Percentiles rank a stretch among this genome's conserved stretches.
phyloP scores from a whole-genome alignment of 768 basidiomycete genomes.

The Pleurotus citrinopileatus region DNA sequence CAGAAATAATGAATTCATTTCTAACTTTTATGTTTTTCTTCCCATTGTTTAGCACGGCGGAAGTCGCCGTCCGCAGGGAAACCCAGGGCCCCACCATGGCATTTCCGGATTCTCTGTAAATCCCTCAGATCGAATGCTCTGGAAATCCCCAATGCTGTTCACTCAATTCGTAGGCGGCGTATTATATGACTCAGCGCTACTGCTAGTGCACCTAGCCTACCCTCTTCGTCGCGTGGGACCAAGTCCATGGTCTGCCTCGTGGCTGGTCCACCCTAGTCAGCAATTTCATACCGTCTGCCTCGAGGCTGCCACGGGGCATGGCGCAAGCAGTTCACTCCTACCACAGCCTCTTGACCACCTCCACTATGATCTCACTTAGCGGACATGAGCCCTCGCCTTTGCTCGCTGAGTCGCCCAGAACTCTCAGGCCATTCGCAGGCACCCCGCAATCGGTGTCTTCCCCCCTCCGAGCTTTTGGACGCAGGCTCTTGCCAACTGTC shows the following conservation, averaged over 20 bases:
- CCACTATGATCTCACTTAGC: not conserved
- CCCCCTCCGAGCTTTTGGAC: conserved; percentile 1
- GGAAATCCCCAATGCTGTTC: not conserved
- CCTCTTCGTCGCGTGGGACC: conserved; percentile 1
- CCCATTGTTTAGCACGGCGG: not conserved
- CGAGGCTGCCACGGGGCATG: conserved; percentile 8
- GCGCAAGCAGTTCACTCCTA: not conserved
- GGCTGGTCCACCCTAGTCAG: conserved; percentile 4
- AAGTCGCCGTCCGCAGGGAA: not conserved
- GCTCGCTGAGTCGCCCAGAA: not conserved
- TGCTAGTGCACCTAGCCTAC: not conserved
- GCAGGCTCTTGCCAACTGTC: not conserved
- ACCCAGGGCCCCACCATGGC: not conserved
- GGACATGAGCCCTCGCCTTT: not conserved
- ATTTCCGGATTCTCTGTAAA: not conserved
- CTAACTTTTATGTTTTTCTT: conserved; percentile 3
- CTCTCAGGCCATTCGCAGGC: not conserved
- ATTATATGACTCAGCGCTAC: not conserved
- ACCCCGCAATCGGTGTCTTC: not conserved
- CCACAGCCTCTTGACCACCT: conserved; percentile 2
- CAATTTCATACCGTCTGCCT: conserved; percentile 7
- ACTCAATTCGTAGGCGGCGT: not conserved
- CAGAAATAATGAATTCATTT: conserved; percentile 4
- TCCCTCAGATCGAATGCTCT: not conserved
- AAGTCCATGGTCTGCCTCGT: conserved; percentile 5